Evolutionary conservation across 257 asterid species (phyloP).

Genomic region (Solanum verrucosum): DNA sequence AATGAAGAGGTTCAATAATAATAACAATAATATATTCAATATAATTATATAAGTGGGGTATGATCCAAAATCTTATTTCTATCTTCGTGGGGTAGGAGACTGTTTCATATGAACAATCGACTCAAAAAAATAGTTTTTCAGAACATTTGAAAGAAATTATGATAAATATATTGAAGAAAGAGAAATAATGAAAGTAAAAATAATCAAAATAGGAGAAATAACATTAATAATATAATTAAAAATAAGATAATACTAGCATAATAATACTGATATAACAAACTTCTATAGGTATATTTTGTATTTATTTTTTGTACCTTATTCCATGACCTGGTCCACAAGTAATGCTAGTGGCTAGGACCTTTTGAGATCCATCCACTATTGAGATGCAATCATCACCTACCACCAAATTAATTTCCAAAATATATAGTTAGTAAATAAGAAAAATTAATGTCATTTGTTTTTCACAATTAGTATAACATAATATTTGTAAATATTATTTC

Average conservation of each 20-base stretch:
- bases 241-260: too few relatives aligned
- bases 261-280: too few relatives aligned
- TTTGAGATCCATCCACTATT: slow-evolving; percentile 50
- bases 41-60: neutral
- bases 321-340: slow-evolving; percentile 97
- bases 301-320: slow-evolving; percentile 38
- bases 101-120: fast-evolving
- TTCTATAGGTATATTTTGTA: too few relatives aligned
- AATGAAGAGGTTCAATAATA: neutral
- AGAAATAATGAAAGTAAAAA: neutral
- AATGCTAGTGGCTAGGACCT: slow-evolving; percentile 30
- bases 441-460: neutral
- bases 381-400: slow-evolving; percentile 89
- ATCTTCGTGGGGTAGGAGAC: neutral
- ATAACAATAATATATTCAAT: too few relatives aligned
- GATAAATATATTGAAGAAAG: neutral
- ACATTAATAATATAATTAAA: neutral
- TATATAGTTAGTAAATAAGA: neutral
- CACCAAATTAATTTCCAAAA: neutral
- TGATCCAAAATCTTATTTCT: too few relatives aligned
- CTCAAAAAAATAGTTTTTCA: neutral
- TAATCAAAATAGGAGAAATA: neutral
- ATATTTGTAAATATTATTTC: neutral
- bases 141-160: neutral
- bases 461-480: neutral